Evolutionary conservation across 2,329 filamentous ascomycete species (phyloP).

Genomic region (Colletotrichum spinosum): DNA sequence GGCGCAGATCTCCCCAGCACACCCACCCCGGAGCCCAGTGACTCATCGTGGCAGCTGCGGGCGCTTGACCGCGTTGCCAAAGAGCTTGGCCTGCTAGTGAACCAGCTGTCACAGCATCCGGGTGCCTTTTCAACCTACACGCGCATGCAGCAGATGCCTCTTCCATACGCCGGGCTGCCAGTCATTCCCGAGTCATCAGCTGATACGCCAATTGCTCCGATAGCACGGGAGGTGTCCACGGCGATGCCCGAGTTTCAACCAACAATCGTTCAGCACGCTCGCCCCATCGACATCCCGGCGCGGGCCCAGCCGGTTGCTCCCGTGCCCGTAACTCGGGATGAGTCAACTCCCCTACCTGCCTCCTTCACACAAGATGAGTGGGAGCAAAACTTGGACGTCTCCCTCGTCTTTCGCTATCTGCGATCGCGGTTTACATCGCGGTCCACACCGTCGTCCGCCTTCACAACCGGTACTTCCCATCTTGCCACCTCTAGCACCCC

Average conservation of each 20-base stretch:
- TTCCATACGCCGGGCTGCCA: conserved; percentile 84
- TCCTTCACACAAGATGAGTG: conserved; percentile 82
- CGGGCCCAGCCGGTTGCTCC: conserved; percentile 38
- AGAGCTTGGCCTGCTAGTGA: conserved; percentile 86
- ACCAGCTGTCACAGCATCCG: conserved; percentile 82
- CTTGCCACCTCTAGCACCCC: conserved; percentile 64
- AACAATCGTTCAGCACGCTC: conserved; percentile 53
- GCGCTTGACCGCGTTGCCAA: conserved; percentile 86
- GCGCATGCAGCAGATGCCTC: conserved; percentile 70
- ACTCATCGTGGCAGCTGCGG: conserved; percentile 77
- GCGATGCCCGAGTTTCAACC: conserved; percentile 61
- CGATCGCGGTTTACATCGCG: conserved; percentile 77
- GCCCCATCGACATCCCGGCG: conserved; percentile 51
- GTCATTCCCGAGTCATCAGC: conserved; percentile 66
- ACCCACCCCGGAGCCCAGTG: conserved; percentile 47
- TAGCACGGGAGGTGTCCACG: conserved; percentile 63
- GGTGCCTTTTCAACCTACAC: conserved; percentile 89
- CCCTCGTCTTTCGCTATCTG: conserved; percentile 91
- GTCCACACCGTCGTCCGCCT: conserved; percentile 53
- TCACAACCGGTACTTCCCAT: conserved; percentile 58
- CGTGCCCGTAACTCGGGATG: conserved; percentile 22
- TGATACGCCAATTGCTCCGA: conserved; percentile 41
- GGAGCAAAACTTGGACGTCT: conserved; percentile 92
- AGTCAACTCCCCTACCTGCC: conserved; percentile 33
- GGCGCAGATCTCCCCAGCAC: conserved; percentile 40